Conservation (phyloP, 805 yeast genomes). For the Yamadazyma sp. region DNA sequence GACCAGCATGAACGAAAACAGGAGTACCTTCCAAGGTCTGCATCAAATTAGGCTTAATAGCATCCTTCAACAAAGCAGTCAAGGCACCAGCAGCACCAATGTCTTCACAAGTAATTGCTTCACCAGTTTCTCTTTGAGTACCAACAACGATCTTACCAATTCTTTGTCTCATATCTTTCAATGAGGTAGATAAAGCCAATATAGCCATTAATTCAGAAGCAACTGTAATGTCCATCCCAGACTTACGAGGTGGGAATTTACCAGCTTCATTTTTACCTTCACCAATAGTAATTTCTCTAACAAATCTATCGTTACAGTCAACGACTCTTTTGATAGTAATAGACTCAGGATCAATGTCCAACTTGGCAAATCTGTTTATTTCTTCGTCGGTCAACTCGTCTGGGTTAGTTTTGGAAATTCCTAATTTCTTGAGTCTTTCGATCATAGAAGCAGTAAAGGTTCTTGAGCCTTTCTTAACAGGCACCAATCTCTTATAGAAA, state of each 20-base stretch:
- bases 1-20: constrained; percentile 96
- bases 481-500: constrained; percentile 82
- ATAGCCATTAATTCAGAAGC: constrained; percentile 97
- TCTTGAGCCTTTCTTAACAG: constrained; percentile 78
- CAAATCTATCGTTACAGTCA: constrained; percentile 89
- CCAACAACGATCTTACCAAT: constrained; percentile 91
- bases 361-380: constrained; percentile 68
- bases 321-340: constrained; percentile 92
- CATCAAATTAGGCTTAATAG: constrained; percentile 95
- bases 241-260: constrained; percentile 76
- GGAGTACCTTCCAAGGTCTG: constrained; percentile 98
- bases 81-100: constrained; percentile 95
- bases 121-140: constrained; percentile 62
- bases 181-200: constrained; percentile 75
- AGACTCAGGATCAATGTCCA: constrained; percentile 86
- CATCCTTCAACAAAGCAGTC: constrained; percentile 92
- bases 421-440: constrained; percentile 72
- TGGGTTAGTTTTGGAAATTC: constrained; percentile 79
- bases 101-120: constrained; percentile 90
- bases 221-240: constrained; percentile 95
- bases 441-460: constrained; percentile 77
- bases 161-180: constrained; percentile 82
- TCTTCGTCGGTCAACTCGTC: constrained; percentile 79
- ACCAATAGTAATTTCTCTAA: constrained; percentile 87
- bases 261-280: constrained; percentile 81